Conservation (phyloP, 495 filamentous ascomycete species). For the Annulohypoxylon nitens region DNA sequence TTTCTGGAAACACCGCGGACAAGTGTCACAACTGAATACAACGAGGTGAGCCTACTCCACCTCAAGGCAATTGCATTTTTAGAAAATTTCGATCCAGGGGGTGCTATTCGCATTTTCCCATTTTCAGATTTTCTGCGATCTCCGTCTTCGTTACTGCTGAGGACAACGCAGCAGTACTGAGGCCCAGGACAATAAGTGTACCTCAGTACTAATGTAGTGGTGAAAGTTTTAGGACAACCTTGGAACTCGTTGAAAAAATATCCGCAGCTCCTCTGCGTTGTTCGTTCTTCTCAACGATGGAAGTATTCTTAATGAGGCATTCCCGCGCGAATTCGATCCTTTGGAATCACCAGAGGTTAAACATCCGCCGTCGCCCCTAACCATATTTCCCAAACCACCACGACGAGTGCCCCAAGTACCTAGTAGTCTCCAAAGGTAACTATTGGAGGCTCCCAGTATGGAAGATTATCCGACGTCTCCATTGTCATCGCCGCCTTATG, state of each 20-base stretch:
- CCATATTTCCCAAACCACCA: not conserved
- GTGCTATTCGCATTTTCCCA: constrained; percentile 4
- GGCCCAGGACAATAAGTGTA: constrained; percentile 5
- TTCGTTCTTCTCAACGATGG: constrained; percentile 20
- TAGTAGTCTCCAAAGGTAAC: not conserved
- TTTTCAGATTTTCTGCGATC: not conserved
- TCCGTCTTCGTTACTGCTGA: not conserved
- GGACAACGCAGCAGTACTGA: not conserved
- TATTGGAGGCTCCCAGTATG: constrained; percentile 10
- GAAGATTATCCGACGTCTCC: not conserved
- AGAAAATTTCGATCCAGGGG: not conserved
- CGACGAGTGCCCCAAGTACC: not conserved
- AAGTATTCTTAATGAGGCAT: constrained; percentile 7
- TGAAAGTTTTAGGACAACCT: constrained; percentile 1
- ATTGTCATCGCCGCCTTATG: not conserved
- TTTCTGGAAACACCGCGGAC: not conserved
- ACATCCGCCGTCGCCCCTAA: not conserved
- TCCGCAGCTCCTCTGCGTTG: not conserved
- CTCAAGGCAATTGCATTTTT: not conserved
- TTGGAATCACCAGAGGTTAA: constrained; percentile 8
- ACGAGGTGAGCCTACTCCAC: not conserved
- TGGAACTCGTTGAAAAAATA: not conserved
- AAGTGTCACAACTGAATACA: constrained; percentile 14
- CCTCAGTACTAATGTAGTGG: constrained; percentile 2
- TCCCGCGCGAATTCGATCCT: constrained; percentile 7